Evolutionary conservation across 257 asterid genomes (phyloP), one percentile per base, ranked within the genome.

Genomic region (Solanum virginianum): DNA sequence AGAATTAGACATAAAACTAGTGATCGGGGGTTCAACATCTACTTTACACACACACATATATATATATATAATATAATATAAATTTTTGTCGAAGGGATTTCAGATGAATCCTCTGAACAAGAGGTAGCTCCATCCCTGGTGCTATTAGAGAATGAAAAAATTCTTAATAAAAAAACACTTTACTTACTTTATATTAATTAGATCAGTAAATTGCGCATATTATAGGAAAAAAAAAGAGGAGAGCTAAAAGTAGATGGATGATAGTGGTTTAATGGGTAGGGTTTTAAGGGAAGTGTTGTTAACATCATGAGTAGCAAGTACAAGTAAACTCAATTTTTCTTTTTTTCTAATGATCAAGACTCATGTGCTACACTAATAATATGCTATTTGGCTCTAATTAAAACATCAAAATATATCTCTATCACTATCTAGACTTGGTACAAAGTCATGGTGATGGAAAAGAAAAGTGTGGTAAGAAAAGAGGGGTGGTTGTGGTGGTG

Each of bases 281-380:
- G 86, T 70, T 86, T 84, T 16, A 45, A 8, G 14, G 84, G 41
- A 77, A 68, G 88, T 86, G 69, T 75, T 47, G 81, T 65, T 32
- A 68, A 22, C 5, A 57, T 74, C 84, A 74, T 66, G 74, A 68
- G 65, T 75, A 72, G 43, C 22, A 80, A 71, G 88, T 89, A 85
- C 87, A 63, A 49, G 54, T 75, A 75, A 72, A 11, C 17, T 26
- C 43, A 24, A 11, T 72, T 71, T 69, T 72, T 63, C 29, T 43
- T 45, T 72, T 72, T 45, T n/a, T 12, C 20, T 45, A 72, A 72
- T 72, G 80, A 72, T 18, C 41, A 36, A 36, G 41, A 36, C 41
- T 36, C 20, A 16, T 18, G 80, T 79, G 49, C 83, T 79, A 26
- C 65, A 51, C 65, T 26, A 79, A 79, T 53, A 79, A 29, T 26